These are phyloP conservation scores for Neonectria faginata DNA, from an alignment of 2,329 filamentous ascomycete species.

Conservation along the genomic window DNA sequence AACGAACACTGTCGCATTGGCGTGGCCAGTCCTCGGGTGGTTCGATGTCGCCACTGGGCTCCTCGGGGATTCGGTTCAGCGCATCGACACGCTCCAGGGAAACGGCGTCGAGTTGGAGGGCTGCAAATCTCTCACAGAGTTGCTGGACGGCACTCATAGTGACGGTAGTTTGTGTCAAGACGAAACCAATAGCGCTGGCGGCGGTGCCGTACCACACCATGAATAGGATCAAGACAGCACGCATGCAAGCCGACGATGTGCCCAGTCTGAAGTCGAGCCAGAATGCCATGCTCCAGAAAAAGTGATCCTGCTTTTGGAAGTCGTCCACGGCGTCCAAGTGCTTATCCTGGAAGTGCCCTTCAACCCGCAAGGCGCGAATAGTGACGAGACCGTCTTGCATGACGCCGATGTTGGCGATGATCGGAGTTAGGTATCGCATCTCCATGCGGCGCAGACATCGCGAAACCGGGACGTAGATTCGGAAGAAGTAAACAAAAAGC, in stretches of 20 bases:
- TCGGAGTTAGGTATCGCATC: conserved; percentile 87
- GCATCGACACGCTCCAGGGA: conserved; percentile 89
- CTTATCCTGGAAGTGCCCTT: conserved; percentile 81
- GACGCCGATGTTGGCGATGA: conserved; percentile 94
- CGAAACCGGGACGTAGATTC: conserved; percentile 82
- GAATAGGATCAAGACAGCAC: conserved; percentile 77
- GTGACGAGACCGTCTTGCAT: conserved; percentile 88
- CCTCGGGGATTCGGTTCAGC: conserved; percentile 81
- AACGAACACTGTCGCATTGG: conserved; percentile 77
- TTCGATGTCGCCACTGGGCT: conserved; percentile 72
- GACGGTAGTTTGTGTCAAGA: conserved; percentile 68
- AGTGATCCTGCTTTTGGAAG: conserved; percentile 96
- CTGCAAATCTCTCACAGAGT: conserved; percentile 83
- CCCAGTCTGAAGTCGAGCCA: conserved; percentile 85
- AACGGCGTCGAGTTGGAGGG: conserved; percentile 91
- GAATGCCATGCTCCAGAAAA: conserved; percentile 89
- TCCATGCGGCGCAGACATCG: conserved; percentile 86
- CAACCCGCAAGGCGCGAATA: conserved; percentile 84
- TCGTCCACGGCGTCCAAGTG: conserved; percentile 86
- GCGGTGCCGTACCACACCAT: conserved; percentile 81
- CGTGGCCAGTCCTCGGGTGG: conserved; percentile 84
- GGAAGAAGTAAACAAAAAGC: conserved; percentile 79
- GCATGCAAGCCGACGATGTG: conserved; percentile 73
- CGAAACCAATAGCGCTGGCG: conserved; percentile 84
- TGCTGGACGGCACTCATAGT: conserved; percentile 55